Conservation (phyloP, 768 basidiomycete species). For the Filobasidium floriforme region DNA sequence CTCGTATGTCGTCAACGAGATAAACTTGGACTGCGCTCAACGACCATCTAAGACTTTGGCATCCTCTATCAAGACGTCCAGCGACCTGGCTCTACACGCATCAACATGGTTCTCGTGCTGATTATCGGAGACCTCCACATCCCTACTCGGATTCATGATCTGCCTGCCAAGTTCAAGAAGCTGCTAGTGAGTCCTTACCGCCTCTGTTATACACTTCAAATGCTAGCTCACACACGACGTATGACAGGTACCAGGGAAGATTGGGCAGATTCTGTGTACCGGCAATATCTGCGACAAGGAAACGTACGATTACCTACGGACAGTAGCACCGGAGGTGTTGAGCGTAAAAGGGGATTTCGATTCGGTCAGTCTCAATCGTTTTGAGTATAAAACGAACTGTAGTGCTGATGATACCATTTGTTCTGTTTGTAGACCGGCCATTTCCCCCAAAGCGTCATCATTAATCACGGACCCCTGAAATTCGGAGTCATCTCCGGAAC, state of each 20-base stretch:
- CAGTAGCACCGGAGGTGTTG: conserved; percentile 85
- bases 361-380: conserved; percentile 54
- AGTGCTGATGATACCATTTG: background rate
- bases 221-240: background rate
- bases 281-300: conserved; percentile 97
- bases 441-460: conserved; percentile 71
- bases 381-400: too few relatives aligned
- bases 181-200: conserved; percentile 54
- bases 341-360: conserved; percentile 93
- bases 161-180: conserved; percentile 94
- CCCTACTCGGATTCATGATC: conserved; percentile 73
- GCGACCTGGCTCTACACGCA: too few relatives aligned
- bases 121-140: conserved; percentile 97
- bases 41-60: too few relatives aligned
- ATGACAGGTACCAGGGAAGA: conserved; percentile 72
- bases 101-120: conserved; percentile 78
- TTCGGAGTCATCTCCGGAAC: conserved; percentile 92
- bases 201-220: background rate
- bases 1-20: too few relatives aligned
- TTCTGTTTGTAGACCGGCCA: conserved; percentile 51
- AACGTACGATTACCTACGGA: conserved; percentile 90
- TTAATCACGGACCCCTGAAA: conserved; percentile 73
- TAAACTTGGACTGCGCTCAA: too few relatives aligned
- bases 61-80: too few relatives aligned
- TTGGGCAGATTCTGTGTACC: conserved; percentile 93